Conservation (phyloP, 2,329 filamentous ascomycete genomes). For the Monosporascus sp. region DNA sequence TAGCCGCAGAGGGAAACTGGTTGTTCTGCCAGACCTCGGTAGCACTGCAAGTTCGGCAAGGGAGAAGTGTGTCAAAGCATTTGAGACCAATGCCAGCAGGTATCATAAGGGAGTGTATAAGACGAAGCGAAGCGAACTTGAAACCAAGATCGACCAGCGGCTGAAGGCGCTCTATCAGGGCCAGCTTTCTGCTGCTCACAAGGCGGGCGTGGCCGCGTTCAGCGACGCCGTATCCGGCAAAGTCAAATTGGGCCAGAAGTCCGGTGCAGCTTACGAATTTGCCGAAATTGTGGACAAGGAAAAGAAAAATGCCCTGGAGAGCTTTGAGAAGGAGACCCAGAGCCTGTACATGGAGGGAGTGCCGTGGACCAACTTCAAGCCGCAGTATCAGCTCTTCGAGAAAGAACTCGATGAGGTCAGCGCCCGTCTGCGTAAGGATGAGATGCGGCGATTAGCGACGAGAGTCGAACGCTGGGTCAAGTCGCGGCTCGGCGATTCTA, state of each 20-base stretch:
- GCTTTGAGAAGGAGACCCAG: constrained; percentile 71
- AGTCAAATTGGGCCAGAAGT: constrained; percentile 90
- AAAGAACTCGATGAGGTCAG: constrained; percentile 91
- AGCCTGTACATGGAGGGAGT: constrained; percentile 73
- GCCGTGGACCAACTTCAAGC: constrained; percentile 79
- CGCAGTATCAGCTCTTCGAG: constrained; percentile 73
- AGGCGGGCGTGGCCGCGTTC: constrained; percentile 77
- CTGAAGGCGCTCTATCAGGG: constrained; percentile 83
- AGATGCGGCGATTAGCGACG: constrained; percentile 88
- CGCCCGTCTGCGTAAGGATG: constrained; percentile 78
- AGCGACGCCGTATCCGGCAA: constrained; percentile 79
- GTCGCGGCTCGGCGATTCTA: constrained; percentile 76
- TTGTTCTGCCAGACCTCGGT: constrained; percentile 72
- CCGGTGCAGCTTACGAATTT: constrained; percentile 87
- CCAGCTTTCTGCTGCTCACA: constrained; percentile 86
- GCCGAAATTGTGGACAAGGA: constrained; percentile 85
- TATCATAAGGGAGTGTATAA: constrained; percentile 96
- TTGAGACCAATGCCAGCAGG: constrained; percentile 83
- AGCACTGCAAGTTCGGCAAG: constrained; percentile 66
- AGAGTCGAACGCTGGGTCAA: constrained; percentile 92
- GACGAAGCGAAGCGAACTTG: constrained; percentile 78
- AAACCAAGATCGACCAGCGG: constrained; percentile 79
- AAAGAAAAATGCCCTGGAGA: constrained; percentile 67
- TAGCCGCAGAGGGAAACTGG: constrained; percentile 63
- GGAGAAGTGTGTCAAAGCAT: constrained; percentile 69